phyloP scores from a whole-genome alignment of 495 filamentous ascomycete species.

The Tuber magnatum region DNA sequence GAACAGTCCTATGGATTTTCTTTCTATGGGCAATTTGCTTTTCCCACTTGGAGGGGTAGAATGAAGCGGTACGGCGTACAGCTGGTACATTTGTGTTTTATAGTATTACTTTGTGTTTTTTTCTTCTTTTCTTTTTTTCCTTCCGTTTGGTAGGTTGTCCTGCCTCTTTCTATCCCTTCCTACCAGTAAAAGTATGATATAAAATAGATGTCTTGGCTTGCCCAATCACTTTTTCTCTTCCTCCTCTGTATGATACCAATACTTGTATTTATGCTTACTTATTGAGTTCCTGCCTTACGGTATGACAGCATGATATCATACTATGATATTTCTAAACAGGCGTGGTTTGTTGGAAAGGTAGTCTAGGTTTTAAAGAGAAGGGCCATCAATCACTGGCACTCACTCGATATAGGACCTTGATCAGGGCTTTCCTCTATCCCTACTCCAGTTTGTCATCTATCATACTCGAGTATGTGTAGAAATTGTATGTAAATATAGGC shows the following conservation, averaged over 20 bases:
- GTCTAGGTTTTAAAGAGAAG: constrained; percentile 1
- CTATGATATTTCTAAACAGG: background rate
- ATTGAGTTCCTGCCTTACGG: background rate
- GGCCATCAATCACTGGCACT: background rate
- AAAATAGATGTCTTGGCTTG: background rate
- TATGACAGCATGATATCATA: too few species aligned
- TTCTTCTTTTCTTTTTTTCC: background rate
- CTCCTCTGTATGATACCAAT: background rate
- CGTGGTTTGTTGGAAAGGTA: background rate
- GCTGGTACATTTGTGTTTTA: background rate
- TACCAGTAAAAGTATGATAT: background rate
- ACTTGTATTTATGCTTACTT: background rate
- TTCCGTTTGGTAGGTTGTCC: background rate
- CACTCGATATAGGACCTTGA: background rate
- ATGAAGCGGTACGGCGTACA: background rate
- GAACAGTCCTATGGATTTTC: background rate
- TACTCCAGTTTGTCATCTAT: too few species aligned
- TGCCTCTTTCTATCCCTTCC: background rate
- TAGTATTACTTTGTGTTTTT: background rate
- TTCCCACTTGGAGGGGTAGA: background rate
- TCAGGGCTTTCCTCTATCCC: too few species aligned
- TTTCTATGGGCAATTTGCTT: background rate
- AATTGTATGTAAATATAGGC: too few species aligned
- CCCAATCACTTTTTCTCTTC: background rate
- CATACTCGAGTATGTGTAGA: too few species aligned